phyloP scores from a whole-genome alignment of 176 grass and related monocot genomes.

The Lolium rigidum region DNA sequence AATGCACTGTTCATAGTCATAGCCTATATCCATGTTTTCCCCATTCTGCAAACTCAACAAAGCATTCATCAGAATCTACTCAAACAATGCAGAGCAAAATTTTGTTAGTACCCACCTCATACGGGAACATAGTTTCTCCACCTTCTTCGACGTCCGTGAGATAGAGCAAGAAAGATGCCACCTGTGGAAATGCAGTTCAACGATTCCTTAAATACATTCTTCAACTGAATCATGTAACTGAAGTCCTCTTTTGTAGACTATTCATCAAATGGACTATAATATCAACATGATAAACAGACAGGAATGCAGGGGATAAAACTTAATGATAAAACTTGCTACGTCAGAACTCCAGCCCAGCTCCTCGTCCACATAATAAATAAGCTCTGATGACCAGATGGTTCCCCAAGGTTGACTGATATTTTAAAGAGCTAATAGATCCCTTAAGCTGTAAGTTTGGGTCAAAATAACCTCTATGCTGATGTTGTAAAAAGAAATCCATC shows the following conservation, averaged over 20 bases:
- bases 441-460: background rate
- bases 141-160: constrained; percentile 94
- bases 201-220: constrained; percentile 24
- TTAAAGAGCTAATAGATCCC: background rate
- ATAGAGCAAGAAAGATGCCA: constrained; percentile 97
- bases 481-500: background rate
- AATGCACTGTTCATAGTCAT: constrained; percentile 95
- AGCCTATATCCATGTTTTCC: constrained; percentile 85
- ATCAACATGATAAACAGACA: background rate
- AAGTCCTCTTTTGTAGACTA: background rate
- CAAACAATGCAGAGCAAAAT: background rate
- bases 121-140: constrained; percentile 99
- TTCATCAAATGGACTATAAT: background rate
- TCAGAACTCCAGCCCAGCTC: background rate
- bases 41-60: constrained; percentile 71
- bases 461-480: background rate
- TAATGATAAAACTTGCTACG: background rate
- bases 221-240: background rate
- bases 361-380: background rate
- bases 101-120: constrained; percentile 63
- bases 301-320: constrained; percentile 5
- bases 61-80: constrained; percentile 30
- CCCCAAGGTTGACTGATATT: background rate
- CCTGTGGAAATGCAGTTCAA: constrained; percentile 56
- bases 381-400: background rate